Conservation (phyloP, 139 green algal species). For the Penium margaritaceum region DNA sequence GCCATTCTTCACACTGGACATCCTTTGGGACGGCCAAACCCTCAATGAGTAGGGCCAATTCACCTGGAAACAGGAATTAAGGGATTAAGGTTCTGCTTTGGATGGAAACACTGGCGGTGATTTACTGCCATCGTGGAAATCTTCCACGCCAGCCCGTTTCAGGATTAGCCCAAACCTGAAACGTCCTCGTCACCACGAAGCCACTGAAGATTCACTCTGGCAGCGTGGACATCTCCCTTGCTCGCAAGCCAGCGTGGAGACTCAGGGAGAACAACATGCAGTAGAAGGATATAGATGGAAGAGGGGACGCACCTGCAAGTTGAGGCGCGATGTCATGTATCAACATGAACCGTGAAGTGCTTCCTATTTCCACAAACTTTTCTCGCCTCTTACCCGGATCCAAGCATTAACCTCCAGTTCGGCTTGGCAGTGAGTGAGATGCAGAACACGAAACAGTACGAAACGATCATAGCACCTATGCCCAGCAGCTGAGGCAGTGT, state of each 20-base stretch:
- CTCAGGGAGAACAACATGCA: conserved; percentile 56
- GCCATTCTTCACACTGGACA: too few species aligned
- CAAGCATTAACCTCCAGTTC: conserved; percentile 69
- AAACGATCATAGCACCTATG: conserved; percentile 59
- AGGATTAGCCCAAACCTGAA: not conserved
- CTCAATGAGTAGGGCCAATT: too few species aligned
- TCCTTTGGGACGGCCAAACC: too few species aligned
- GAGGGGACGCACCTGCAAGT: conserved; percentile 53
- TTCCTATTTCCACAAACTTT: too few species aligned
- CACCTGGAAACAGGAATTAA: too few species aligned
- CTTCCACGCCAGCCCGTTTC: not conserved
- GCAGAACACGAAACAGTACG: conserved; percentile 58
- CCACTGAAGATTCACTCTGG: not conserved
- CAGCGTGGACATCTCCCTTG: conserved; percentile 17
- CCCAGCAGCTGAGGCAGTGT: conserved; percentile 62
- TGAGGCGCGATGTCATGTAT: too few species aligned
- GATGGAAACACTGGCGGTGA: too few species aligned
- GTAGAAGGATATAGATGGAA: conserved; percentile 48
- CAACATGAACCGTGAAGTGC: too few species aligned
- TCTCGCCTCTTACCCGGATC: too few species aligned
- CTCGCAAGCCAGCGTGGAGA: conserved; percentile 54
- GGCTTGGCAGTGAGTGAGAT: conserved; percentile 51
- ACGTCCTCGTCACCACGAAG: conserved; percentile 30
- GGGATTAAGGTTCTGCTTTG: too few species aligned
- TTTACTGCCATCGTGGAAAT: not conserved